These are phyloP conservation scores for Centaurea solstitialis DNA, from an alignment of 129 eudicot genomes.

Conservation along the genomic window DNA sequence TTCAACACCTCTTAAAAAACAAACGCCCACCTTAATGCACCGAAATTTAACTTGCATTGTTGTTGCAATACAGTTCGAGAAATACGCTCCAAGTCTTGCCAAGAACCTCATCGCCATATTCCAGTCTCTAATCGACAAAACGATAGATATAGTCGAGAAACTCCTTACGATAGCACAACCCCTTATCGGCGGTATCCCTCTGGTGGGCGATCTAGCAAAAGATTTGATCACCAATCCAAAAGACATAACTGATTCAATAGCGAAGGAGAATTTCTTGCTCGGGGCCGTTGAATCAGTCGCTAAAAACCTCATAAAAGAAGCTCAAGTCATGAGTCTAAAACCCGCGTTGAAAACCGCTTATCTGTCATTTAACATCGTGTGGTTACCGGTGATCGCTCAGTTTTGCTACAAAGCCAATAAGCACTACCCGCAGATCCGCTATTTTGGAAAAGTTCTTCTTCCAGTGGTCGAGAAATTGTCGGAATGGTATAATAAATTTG, in stretches of 20 bases:
- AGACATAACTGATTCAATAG: slow-evolving; percentile 4
- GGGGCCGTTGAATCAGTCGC: no score
- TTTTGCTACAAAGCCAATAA: slow-evolving; percentile 48
- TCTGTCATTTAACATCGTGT: slow-evolving; percentile 35
- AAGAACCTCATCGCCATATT: slow-evolving; percentile 35
- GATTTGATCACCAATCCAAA: slow-evolving; percentile 9
- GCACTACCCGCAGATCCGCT: slow-evolving; percentile 29
- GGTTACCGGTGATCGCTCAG: slow-evolving; percentile 36
- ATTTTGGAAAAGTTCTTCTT: slow-evolving; percentile 36
- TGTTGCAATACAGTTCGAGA: slow-evolving; percentile 39
- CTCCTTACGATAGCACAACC: neutral
- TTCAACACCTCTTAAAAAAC: no score
- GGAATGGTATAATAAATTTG: slow-evolving; percentile 46
- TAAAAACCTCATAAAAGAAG: slow-evolving; percentile 28
- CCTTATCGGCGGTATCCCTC: slow-evolving; percentile 19
- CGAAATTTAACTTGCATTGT: neutral
- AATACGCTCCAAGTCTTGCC: slow-evolving; percentile 49
- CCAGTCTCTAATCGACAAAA: slow-evolving; percentile 17
- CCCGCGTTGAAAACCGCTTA: slow-evolving; percentile 48
- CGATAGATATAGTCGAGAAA: neutral
- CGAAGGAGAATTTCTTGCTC: slow-evolving; percentile 12
- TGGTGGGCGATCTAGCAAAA: slow-evolving; percentile 16
- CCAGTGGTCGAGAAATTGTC: slow-evolving; percentile 52
- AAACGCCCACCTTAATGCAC: neutral
- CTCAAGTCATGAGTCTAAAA: slow-evolving; percentile 37